Conservation (phyloP, 352 stramenopile species). For the Pythium volutum region DNA sequence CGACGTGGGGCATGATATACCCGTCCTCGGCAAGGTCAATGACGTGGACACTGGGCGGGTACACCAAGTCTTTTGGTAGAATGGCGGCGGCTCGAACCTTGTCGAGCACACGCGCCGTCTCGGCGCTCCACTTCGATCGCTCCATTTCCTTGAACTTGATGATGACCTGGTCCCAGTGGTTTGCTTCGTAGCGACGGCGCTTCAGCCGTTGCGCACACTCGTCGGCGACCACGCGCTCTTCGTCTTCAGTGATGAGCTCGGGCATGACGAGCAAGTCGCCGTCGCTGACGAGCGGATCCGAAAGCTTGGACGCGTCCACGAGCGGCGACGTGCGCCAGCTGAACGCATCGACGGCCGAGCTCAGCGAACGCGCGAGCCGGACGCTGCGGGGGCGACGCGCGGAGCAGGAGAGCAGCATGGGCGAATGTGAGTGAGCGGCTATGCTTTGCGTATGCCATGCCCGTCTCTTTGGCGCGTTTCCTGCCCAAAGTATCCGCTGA, state of each 20-base stretch:
- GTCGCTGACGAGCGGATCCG: constrained; percentile 51
- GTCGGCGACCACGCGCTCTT: constrained; percentile 67
- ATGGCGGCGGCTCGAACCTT: constrained; percentile 59
- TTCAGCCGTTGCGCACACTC: constrained; percentile 64
- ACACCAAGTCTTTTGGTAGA: constrained; percentile 56
- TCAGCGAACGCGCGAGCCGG: constrained; percentile 14
- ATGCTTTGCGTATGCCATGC: background rate
- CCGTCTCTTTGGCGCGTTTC: background rate
- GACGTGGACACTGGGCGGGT: constrained; percentile 76
- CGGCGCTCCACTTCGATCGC: constrained; percentile 69
- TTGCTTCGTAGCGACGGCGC: constrained; percentile 71
- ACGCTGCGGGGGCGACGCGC: background rate
- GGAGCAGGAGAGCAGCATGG: background rate
- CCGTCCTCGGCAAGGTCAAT: constrained; percentile 80
- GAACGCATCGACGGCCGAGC: constrained; percentile 17
- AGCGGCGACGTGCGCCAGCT: constrained; percentile 22
- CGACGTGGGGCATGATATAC: constrained; percentile 85
- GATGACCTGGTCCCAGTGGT: constrained; percentile 85
- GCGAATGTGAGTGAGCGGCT: background rate
- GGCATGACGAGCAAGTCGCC: constrained; percentile 62
- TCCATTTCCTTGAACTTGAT: constrained; percentile 90
- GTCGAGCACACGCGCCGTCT: constrained; percentile 62
- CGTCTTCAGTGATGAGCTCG: constrained; percentile 70
- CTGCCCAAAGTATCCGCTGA: background rate
- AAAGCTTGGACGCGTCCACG: constrained; percentile 57